Conservation (phyloP, 129 eudicot species). For the Helichrysum umbraculigerum region DNA sequence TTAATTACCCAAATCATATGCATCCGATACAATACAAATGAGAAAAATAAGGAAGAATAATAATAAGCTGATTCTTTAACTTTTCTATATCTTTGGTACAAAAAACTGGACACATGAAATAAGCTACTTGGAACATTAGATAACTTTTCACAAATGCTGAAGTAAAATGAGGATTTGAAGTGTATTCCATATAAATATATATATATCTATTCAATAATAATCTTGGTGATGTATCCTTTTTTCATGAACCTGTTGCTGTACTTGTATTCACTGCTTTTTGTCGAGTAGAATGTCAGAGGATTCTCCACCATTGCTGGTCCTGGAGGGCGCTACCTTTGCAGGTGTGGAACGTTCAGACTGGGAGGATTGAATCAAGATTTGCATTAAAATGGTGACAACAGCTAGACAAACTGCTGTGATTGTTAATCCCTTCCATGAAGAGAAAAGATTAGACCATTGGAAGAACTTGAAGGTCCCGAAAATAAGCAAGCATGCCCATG, state of each 20-base stretch:
- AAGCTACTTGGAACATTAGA: neutral
- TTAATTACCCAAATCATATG: neutral
- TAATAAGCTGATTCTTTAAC: slow-evolving; percentile 13
- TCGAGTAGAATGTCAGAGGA: slow-evolving; percentile 22
- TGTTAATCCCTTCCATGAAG: slow-evolving; percentile 83
- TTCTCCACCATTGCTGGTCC: slow-evolving; percentile 30
- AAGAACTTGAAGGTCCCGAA: slow-evolving; percentile 58
- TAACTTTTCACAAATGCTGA: slow-evolving; percentile 20
- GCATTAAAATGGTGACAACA: slow-evolving; percentile 68
- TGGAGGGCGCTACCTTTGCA: slow-evolving; percentile 55
- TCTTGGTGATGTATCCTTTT: neutral
- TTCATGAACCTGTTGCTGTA: neutral
- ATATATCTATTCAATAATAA: neutral
- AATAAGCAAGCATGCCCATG: slow-evolving; percentile 57
- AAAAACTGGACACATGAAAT: slow-evolving; percentile 14
- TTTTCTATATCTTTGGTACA: slow-evolving; percentile 34
- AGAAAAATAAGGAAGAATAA: neutral
- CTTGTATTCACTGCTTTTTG: slow-evolving; percentile 38
- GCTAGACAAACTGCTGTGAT: slow-evolving; percentile 49
- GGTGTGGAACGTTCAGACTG: slow-evolving; percentile 86
- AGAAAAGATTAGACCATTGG: slow-evolving; percentile 62
- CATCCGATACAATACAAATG: neutral
- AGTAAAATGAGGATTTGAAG: slow-evolving; percentile 17
- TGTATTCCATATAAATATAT: slow-evolving; percentile 17
- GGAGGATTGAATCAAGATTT: slow-evolving; percentile 70